A percentile compares a stretch with the other conserved stretches of the same genome.
phyloP scores from a whole-genome alignment of 495 filamentous ascomycete species.

The Aspergillus affinis region DNA sequence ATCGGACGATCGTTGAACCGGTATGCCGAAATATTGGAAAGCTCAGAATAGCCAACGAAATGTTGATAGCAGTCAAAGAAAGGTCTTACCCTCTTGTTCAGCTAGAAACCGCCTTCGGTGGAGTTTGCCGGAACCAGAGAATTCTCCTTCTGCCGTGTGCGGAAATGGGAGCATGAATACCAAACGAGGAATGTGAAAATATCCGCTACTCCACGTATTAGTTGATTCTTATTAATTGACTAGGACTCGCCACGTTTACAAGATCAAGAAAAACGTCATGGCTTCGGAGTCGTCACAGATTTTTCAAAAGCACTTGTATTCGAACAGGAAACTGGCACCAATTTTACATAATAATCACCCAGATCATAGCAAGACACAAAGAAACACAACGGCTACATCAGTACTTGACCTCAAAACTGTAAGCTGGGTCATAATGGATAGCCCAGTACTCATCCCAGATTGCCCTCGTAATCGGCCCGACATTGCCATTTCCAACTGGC shows the following conservation, averaged over 20 bases:
- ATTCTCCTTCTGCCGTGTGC: not conserved
- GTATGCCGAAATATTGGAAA: slow-evolving; percentile 63
- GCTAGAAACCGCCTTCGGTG: no score
- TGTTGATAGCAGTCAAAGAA: no score
- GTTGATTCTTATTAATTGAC: no score
- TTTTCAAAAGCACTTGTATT: not conserved
- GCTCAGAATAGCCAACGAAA: slow-evolving; percentile 1
- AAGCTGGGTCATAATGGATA: slow-evolving; percentile 30
- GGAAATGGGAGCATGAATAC: not conserved
- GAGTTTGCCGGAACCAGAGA: no score
- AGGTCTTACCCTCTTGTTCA: no score
- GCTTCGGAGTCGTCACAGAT: no score
- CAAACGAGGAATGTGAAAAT: not conserved
- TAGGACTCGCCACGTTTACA: no score
- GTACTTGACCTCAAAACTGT: slow-evolving; percentile 23
- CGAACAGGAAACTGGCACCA: not conserved
- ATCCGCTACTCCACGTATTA: no score
- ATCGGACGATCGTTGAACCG: slow-evolving; percentile 62
- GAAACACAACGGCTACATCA: not conserved
- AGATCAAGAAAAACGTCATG: no score
- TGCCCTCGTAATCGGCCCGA: slow-evolving; percentile 35
- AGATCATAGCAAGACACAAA: not conserved
- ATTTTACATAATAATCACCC: not conserved
- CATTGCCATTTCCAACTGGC: slow-evolving; percentile 30
- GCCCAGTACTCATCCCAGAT: slow-evolving; percentile 43